Evolutionary conservation across 2,329 filamentous ascomycete genomes (phyloP).

Genomic region (Coniochaeta prunicola): DNA sequence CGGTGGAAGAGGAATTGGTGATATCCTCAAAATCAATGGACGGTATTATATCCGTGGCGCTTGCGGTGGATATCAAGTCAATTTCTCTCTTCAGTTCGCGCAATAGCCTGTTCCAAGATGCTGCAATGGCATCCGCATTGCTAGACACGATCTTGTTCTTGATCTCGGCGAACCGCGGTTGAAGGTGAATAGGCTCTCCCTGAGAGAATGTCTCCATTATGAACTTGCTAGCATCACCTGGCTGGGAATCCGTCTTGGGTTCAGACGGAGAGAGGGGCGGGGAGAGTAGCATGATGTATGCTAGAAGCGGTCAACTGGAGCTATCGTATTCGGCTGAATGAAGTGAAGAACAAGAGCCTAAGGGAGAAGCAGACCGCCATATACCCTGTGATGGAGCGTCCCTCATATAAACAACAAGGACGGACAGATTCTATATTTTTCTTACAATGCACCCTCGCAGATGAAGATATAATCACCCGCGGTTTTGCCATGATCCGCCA

Average conservation of each 20-base stretch:
- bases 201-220: slow-evolving; percentile 23
- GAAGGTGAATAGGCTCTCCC: slow-evolving; percentile 28
- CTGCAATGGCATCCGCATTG: slow-evolving; percentile 27
- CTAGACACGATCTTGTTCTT: slow-evolving; percentile 31
- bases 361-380: background rate
- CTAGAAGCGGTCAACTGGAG: background rate
- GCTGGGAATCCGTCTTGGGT: slow-evolving; percentile 11
- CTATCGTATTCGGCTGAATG: background rate
- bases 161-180: slow-evolving; percentile 32
- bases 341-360: background rate
- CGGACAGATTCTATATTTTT: background rate
- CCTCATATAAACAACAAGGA: background rate
- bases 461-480: background rate
- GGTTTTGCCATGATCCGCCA: background rate
- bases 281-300: slow-evolving; percentile 12
- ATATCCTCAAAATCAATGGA: slow-evolving; percentile 33
- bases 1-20: slow-evolving; percentile 14
- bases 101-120: slow-evolving; percentile 34
- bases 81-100: slow-evolving; percentile 27
- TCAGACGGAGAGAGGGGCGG: slow-evolving; percentile 7
- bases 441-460: background rate
- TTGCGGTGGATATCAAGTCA: slow-evolving; percentile 21
- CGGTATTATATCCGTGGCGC: slow-evolving; percentile 29
- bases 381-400: background rate
- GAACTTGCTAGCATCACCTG: slow-evolving; percentile 5